Conservation (phyloP, 1,284 basidiomycete genomes). For the Ganoderma sinense region DNA sequence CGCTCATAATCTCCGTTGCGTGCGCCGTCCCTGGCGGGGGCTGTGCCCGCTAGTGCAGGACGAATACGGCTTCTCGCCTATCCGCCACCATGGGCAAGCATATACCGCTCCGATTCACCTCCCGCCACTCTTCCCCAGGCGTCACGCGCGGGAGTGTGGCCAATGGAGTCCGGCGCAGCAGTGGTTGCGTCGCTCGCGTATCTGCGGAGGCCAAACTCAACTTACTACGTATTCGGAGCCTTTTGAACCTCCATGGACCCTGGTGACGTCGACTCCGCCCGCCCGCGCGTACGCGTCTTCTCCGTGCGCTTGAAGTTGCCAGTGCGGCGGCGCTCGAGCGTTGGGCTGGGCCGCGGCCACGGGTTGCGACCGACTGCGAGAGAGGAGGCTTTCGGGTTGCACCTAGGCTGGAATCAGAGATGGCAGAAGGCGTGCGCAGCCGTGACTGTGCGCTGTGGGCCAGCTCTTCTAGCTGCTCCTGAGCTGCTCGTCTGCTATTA, state of each 20-base stretch:
- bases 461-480: not conserved
- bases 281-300: not conserved
- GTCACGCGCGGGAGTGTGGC: not conserved
- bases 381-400: not conserved
- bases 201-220: not conserved
- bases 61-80: not conserved
- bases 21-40: not conserved
- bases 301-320: not conserved
- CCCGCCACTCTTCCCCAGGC: not conserved
- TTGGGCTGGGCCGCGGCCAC: no score
- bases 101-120: not conserved
- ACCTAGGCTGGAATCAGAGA: not conserved
- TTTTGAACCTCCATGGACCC: not conserved
- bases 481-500: no score
- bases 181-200: not conserved
- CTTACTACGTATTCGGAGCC: not conserved
- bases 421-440: not conserved
- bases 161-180: not conserved
- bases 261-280: not conserved
- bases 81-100: no score
- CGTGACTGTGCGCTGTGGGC: not conserved
- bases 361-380: not conserved
- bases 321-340: no score
- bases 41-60: not conserved
- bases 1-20: slow-evolving; percentile 1